phyloP scores from a whole-genome alignment of 306 rosid species.

The Cucurbita argyrosperma region DNA sequence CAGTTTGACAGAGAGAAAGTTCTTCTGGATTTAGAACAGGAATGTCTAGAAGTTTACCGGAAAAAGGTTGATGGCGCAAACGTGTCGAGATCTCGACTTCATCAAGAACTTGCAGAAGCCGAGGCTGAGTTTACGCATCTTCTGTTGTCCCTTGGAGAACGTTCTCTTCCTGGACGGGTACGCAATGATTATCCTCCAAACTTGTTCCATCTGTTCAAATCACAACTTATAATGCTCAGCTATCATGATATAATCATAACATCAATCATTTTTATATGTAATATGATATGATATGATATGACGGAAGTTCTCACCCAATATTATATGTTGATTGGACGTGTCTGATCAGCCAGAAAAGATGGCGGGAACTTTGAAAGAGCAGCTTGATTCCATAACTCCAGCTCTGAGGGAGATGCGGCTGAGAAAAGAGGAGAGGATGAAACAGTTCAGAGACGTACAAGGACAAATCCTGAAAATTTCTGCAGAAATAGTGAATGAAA shows the following conservation, averaged over 20 bases:
- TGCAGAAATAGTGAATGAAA: constrained; percentile 61
- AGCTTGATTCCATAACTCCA: constrained; percentile 85
- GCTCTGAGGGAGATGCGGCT: constrained; percentile 65
- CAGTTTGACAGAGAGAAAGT: constrained; percentile 74
- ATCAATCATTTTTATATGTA: neutral
- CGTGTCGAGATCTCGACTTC: constrained; percentile 70
- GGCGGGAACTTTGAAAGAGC: constrained; percentile 78
- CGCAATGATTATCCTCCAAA: neutral
- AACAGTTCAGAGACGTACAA: constrained; percentile 59
- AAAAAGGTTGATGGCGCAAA: constrained; percentile 84
- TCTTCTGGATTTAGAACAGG: constrained; percentile 80
- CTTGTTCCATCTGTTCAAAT: neutral
- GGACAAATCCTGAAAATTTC: constrained; percentile 64
- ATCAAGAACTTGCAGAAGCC: constrained; percentile 91
- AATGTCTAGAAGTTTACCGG: constrained; percentile 69
- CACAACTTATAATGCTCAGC: neutral
- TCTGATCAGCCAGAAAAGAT: constrained; percentile 76
- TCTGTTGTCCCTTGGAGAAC: constrained; percentile 87
- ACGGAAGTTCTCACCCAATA: neutral
- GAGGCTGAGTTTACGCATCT: constrained; percentile 96
- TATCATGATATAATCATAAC: neutral
- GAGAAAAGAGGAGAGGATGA: constrained; percentile 82
- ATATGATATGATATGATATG: neutral
- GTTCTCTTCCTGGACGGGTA: constrained; percentile 93
- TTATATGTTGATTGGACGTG: constrained; percentile 12